Conservation (phyloP, 2,329 filamentous ascomycete genomes). For the Huntiella abstrusa region DNA sequence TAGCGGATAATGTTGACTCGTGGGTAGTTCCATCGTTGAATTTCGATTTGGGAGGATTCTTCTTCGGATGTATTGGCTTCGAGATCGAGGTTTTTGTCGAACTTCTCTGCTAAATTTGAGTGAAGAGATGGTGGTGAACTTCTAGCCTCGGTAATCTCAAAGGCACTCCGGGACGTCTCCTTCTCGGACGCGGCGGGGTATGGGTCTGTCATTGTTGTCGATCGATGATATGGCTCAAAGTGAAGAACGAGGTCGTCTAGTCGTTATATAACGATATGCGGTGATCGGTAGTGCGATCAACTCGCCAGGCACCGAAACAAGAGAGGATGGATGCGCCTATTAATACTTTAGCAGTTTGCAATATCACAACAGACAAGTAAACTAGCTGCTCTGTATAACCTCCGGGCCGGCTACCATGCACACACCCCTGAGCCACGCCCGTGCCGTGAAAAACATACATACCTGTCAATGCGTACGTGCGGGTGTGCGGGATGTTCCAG, state of each 20-base stretch:
- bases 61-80: conserved; percentile 1
- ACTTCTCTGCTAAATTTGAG: background rate
- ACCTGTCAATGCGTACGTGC: too few species aligned
- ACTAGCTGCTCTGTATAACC: too few species aligned
- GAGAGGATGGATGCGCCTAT: too few species aligned
- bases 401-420: too few species aligned
- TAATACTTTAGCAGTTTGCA: too few species aligned
- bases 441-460: too few species aligned
- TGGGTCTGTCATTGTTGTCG: background rate
- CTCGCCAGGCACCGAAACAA: too few species aligned
- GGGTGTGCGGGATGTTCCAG: too few species aligned
- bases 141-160: too few species aligned
- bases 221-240: background rate
- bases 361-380: too few species aligned
- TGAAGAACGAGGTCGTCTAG: background rate
- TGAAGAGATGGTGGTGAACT: background rate
- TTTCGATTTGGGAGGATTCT: conserved; percentile 8
- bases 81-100: conserved; percentile 4
- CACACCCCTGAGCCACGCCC: too few species aligned
- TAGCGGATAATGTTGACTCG: conserved; percentile 38
- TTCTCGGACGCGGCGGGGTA: background rate
- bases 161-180: background rate
- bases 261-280: background rate
- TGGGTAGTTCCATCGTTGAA: conserved; percentile 46
- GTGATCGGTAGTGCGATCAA: too few species aligned